Evolutionary conservation across 202 grass and related monocot genomes (phyloP), one percentile per base, ranked within the genome.

Genomic region (Alloteropsis angusta): DNA sequence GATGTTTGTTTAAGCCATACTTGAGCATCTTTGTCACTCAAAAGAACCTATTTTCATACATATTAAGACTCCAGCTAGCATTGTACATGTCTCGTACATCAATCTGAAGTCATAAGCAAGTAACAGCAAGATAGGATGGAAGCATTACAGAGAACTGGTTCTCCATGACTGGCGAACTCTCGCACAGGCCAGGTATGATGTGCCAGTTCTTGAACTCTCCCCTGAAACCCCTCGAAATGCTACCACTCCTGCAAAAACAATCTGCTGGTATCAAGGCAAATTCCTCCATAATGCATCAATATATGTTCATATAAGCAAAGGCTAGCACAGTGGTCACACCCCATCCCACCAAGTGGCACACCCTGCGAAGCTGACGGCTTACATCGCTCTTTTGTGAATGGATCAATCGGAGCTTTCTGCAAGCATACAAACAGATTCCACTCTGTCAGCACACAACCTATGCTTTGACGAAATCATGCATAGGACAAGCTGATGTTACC

Each of bases 151-250:
- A 99, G 68, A 99, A 99, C 68, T 99, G 96, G 89, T 99, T 99
- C 84, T 93, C 90, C 96, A 99, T 96, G 72, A 99, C 96, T 2
- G 92, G 92, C 2, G 96, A 93, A 35, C 68, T 91, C 84, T 99
- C 90, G 39, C 96, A 99, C 15, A 93, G 87, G 78, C 96, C 92
- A 89, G 96, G 96, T 79, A 96, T 87, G 75, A 99, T 96, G 76
- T 99, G 96, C 96, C 96, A 99, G 65, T 99, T 93, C 82, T 96
- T 99, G 39, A 99, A 99, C 88, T 99, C 96, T 75, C 96, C 96
- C 84, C 96, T 96, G 82, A 99, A 99, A 60, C 96, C 92, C 85
- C 96, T 93, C 4, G 96, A 99, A 82, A 99, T 96, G 84, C 96
- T 99, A 68, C 96, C 96, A 4, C 96, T 99, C 87, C 96, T 99